A percentile compares a stretch with the other conserved stretches of the same genome.
Conservation (phyloP, 495 filamentous ascomycete species). For the Tuber aestivum region DNA sequence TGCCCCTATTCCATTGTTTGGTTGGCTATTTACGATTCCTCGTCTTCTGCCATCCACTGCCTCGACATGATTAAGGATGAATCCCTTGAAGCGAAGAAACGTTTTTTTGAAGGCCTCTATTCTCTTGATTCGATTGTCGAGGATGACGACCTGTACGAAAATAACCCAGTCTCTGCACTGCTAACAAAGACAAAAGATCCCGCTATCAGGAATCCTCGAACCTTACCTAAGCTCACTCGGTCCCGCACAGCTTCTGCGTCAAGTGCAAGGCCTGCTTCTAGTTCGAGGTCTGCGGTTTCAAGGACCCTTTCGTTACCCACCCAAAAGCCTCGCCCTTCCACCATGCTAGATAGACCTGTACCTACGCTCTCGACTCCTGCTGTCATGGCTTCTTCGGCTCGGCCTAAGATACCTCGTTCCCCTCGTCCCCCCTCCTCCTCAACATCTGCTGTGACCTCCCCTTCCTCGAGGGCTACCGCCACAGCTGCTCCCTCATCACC, state of each 20-base stretch:
- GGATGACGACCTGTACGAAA: constrained; percentile 15
- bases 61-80: background rate
- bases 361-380: background rate
- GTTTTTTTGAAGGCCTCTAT: constrained; percentile 36
- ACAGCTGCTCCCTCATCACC: background rate
- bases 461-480: background rate
- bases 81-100: constrained; percentile 16
- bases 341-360: constrained; percentile 6
- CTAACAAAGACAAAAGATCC: constrained; percentile 5
- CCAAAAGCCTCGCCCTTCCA: background rate
- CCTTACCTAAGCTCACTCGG: background rate
- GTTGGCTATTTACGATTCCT: background rate
- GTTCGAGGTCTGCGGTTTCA: constrained; percentile 11
- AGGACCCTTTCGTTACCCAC: background rate
- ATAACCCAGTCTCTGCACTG: constrained; percentile 23
- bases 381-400: background rate
- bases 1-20: background rate
- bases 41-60: background rate
- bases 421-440: background rate
- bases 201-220: constrained; percentile 14
- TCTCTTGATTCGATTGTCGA: constrained; percentile 23
- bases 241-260: background rate
- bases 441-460: background rate
- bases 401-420: background rate
- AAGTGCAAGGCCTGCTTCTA: background rate